These are phyloP conservation scores for Alloteropsis semialata DNA, from an alignment of 176 grass and related monocot genomes.

Conservation along the genomic window DNA sequence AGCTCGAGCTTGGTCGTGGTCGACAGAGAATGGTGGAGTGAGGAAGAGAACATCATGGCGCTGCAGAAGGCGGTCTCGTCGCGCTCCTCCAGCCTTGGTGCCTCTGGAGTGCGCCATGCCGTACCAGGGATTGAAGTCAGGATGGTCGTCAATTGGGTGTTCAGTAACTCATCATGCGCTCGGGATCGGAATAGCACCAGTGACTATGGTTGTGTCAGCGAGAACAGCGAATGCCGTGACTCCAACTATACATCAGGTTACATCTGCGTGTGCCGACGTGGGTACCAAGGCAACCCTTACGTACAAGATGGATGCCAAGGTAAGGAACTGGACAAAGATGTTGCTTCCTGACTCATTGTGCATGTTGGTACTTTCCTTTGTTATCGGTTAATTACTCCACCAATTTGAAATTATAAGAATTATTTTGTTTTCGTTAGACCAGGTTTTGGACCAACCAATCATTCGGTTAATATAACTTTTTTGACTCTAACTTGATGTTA, in stretches of 20 bases:
- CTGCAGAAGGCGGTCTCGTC: neutral
- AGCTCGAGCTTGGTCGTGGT: neutral
- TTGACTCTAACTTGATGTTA: too few species aligned
- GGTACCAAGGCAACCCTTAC: conserved; percentile 40
- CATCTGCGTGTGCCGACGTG: neutral
- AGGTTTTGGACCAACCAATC: too few species aligned
- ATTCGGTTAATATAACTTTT: too few species aligned
- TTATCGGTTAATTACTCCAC: too few species aligned
- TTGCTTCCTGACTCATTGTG: neutral
- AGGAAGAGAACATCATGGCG: neutral
- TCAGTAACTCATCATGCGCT: neutral
- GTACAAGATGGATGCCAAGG: conserved; percentile 36
- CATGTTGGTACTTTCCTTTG: too few species aligned
- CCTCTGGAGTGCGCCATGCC: neutral
- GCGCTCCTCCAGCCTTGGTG: neutral
- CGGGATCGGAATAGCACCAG: neutral
- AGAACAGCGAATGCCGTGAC: neutral
- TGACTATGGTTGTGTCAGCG: neutral
- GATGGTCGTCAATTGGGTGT: neutral
- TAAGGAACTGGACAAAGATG: conserved; percentile 4
- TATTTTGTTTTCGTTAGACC: too few species aligned
- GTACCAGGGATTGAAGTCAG: neutral
- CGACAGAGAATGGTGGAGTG: neutral
- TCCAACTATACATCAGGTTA: neutral
- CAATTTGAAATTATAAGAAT: too few species aligned